Percentiles rank a stretch among this genome's conserved stretches.
phyloP scores from a whole-genome alignment of 169 alveolate genomes.

The Eimeria zaria region DNA sequence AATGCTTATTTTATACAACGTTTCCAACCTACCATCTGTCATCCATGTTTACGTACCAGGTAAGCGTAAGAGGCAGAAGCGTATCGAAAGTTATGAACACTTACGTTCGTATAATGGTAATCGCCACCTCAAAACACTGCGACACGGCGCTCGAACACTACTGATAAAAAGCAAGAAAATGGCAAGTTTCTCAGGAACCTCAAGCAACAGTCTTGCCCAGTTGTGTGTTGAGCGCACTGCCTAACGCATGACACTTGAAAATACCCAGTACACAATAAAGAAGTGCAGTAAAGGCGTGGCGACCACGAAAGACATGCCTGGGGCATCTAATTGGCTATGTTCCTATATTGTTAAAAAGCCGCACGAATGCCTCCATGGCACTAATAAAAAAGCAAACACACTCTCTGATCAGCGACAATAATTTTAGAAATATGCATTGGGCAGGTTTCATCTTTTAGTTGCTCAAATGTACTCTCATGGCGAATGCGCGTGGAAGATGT shows the following conservation, averaged over 20 bases:
- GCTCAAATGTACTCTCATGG: no score
- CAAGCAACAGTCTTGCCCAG: background rate
- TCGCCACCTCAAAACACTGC: no score
- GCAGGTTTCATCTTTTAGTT: no score
- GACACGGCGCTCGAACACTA: no score
- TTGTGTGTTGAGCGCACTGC: background rate
- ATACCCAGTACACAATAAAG: background rate
- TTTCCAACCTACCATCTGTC: background rate
- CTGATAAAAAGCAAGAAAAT: background rate
- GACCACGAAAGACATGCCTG: background rate
- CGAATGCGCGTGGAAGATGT: background rate
- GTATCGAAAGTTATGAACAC: background rate
- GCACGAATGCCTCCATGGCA: no score
- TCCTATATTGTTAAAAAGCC: no score
- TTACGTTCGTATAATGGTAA: background rate
- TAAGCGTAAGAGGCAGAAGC: background rate
- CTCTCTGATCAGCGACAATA: no score
- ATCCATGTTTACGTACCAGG: background rate
- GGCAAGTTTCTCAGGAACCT: background rate
- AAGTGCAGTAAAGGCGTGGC: background rate
- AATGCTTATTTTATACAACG: background rate
- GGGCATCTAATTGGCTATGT: no score
- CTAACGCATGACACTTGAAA: background rate
- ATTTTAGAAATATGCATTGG: no score
- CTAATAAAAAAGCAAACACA: no score